A percentile compares a stretch with the other conserved stretches of the same genome.
phyloP scores from a whole-genome alignment of 768 basidiomycete species.

The Pisolithus orientalis region DNA sequence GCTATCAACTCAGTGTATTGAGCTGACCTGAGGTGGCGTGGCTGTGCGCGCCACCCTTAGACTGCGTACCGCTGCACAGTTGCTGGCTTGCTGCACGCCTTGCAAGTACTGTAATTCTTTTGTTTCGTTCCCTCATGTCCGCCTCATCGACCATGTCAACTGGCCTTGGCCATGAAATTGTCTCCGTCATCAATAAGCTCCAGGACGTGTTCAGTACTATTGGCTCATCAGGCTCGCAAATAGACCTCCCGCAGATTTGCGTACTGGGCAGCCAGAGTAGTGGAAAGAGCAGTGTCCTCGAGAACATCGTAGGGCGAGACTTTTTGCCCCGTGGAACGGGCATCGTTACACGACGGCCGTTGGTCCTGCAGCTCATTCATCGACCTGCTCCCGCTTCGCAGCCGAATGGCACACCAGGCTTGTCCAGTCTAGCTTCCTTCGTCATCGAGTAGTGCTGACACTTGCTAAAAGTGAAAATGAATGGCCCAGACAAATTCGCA shows the following conservation, averaged over 20 bases:
- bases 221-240: conserved; percentile 67
- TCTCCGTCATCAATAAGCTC: conserved; percentile 77
- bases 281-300: conserved; percentile 89
- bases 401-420: conserved; percentile 40
- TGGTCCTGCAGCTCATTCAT: conserved; percentile 95
- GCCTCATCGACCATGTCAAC: conserved; percentile 36
- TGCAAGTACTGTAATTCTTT: neutral
- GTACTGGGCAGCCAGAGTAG: conserved; percentile 89
- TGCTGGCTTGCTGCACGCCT: neutral
- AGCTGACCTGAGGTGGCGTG: neutral
- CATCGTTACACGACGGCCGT: conserved; percentile 94
- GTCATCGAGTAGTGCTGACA: conserved; percentile 1
- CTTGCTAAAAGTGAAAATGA: conserved; percentile 24
- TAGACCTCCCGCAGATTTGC: conserved; percentile 91
- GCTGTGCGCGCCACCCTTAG: neutral
- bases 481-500: conserved; percentile 60
- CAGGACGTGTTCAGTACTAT: conserved; percentile 88
- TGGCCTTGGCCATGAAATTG: conserved; percentile 76
- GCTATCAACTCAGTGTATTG: neutral
- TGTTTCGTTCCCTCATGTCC: conserved; percentile 9
- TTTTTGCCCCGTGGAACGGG: conserved; percentile 98
- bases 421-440: conserved; percentile 13
- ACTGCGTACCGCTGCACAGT: neutral
- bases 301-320: conserved; percentile 98
- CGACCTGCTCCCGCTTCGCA: conserved; percentile 49